Base-by-base conservation (phyloP, 495 filamentous ascomycete species). In the Lepraria neglecta region DNA sequence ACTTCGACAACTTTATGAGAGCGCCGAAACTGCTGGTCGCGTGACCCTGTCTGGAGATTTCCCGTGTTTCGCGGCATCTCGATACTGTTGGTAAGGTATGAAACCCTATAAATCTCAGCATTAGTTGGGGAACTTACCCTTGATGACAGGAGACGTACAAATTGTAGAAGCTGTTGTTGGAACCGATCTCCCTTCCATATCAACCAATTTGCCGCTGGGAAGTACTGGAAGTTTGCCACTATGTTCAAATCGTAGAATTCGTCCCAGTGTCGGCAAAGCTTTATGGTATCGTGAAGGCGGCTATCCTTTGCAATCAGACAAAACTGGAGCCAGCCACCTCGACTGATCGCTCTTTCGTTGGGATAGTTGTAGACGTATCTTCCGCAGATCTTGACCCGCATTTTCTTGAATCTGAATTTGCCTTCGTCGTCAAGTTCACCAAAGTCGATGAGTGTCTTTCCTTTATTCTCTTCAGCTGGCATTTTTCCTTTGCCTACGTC, bases 301-400 rank as follows among this genome's bases (percentile, higher is more conserved):
- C 76, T 78, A 56, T 78, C 75, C 67, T 79, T 79, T 7, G 79
- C 78, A 63, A 82, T 71, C 58, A 82, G 71, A 42, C 75, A 80
- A 65, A 81, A 82, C 44, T 82, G 80, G 28, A 80, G 73, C 80
- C 80, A 82, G 2, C 80, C 75, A 46, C 75, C 73, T 28, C 78
- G 70, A n/a, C 67, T 74, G 72, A 82, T 74, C 24, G 76, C 75
- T 6, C 71, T 73, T 62, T 82, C 74, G 42, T 75, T 77, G n/a
- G 80, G 76, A 62, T 82, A 78, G 59, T 83, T 81, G 70, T 78
- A 80, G 58, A 83, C 79, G 60, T 70, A 74, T 56, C 71, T 73
- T 12, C 80, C 79, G 61, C 79, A 82, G 28, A 83, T 66, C 38
- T 67, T 76, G 38, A 82, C 73, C 53, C 74, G 74, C 62, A 78